A percentile compares a stretch with the other conserved stretches of the same genome.
Conservation (phyloP, 1,284 basidiomycete genomes). For the Ceratobasidium theobromae region DNA sequence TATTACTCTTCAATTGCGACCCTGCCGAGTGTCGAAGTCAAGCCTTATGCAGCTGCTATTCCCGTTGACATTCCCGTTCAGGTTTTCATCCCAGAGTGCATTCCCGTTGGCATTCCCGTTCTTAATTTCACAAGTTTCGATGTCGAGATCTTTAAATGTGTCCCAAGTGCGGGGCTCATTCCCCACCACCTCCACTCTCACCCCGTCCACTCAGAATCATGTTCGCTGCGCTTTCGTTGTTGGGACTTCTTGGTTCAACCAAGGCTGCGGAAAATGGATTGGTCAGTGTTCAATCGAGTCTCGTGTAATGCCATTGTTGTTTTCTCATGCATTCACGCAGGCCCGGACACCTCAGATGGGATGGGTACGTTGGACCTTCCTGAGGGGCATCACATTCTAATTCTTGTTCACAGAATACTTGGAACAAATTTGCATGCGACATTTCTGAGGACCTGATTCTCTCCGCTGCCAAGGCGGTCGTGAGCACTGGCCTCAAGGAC, state of each 20-base stretch:
- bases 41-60: too few species aligned
- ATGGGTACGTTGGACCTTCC: constrained; percentile 32
- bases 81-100: background rate
- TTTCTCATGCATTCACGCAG: background rate
- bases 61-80: constrained; percentile 15
- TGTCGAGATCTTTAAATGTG: too few species aligned
- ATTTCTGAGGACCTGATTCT: constrained; percentile 41
- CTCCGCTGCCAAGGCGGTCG: constrained; percentile 36
- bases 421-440: constrained; percentile 43
- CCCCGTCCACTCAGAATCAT: background rate
- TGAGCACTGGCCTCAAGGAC: constrained; percentile 38
- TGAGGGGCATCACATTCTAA: background rate
- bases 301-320: too few species aligned
- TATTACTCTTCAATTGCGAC: background rate
- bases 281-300: background rate
- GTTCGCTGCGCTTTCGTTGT: background rate
- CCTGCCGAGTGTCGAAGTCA: too few species aligned
- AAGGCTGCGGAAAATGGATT: constrained; percentile 25
- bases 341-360: constrained; percentile 37
- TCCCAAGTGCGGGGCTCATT: background rate
- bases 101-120: constrained; percentile 23
- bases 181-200: background rate
- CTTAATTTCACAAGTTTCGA: background rate
- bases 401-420: constrained; percentile 34
- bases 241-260: constrained; percentile 6